phyloP scores from a whole-genome alignment of 169 alveolate genomes.

The Babesia gibsoni region DNA sequence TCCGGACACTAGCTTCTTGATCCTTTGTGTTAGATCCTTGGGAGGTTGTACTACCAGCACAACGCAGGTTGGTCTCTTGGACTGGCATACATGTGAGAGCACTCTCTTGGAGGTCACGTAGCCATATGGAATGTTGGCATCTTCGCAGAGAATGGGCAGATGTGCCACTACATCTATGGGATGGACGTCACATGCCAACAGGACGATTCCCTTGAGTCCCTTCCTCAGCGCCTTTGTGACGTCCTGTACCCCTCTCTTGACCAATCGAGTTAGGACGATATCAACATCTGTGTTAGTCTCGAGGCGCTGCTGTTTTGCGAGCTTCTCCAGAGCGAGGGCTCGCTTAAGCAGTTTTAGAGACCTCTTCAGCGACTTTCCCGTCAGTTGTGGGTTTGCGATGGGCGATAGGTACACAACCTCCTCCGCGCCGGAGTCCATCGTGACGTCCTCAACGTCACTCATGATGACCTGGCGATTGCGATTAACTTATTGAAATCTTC shows the following conservation, averaged over 20 bases:
- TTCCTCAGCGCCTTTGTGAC: constrained; percentile 92
- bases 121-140: constrained; percentile 87
- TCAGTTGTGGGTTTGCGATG: constrained; percentile 90
- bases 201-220: constrained; percentile 86
- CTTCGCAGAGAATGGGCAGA: constrained; percentile 94
- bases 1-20: constrained; percentile 17
- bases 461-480: constrained; percentile 2
- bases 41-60: constrained; percentile 81
- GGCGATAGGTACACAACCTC: constrained; percentile 83
- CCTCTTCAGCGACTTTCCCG: constrained; percentile 83
- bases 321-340: constrained; percentile 71
- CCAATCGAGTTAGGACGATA: constrained; percentile 56
- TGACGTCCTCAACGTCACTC: constrained; percentile 7
- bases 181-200: constrained; percentile 93
- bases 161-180: constrained; percentile 96
- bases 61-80: constrained; percentile 94
- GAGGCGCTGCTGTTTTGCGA: constrained; percentile 42
- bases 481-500: too few relatives aligned
- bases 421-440: constrained; percentile 33
- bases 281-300: constrained; percentile 40
- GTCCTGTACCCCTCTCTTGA: constrained; percentile 93
- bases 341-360: constrained; percentile 83
- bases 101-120: constrained; percentile 88
- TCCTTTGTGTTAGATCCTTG: constrained; percentile 34
- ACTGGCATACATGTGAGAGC: constrained; percentile 90